Conservation (phyloP, 352 stramenopile species). For the Phytophthora syringae region DNA sequence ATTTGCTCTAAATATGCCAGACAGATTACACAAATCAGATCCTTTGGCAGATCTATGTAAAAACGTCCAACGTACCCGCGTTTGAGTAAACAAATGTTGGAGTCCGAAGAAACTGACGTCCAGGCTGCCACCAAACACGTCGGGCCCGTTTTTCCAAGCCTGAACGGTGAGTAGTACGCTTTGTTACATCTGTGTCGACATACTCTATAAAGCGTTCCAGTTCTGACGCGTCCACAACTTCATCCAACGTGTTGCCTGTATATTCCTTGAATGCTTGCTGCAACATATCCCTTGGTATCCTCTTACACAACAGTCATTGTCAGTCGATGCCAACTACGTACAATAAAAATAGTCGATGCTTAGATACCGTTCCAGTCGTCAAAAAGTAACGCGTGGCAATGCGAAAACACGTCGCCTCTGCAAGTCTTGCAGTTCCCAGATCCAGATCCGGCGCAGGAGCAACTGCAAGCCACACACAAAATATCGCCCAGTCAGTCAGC, state of each 20-base stretch:
- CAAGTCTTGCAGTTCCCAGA: constrained; percentile 20
- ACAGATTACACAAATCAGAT: background rate
- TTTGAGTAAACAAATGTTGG: constrained; percentile 34
- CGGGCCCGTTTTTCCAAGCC: background rate
- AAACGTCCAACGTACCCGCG: constrained; percentile 20
- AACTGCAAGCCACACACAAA: constrained; percentile 29
- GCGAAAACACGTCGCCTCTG: constrained; percentile 37
- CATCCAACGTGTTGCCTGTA: constrained; percentile 28
- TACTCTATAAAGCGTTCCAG: constrained; percentile 16
- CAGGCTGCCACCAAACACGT: constrained; percentile 35
- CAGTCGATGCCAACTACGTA: background rate
- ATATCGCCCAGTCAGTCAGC: background rate
- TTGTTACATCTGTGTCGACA: background rate
- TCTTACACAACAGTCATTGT: constrained; percentile 15
- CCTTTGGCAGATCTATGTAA: background rate
- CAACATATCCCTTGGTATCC: constrained; percentile 30
- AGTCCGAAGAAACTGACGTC: constrained; percentile 33
- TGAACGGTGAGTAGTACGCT: background rate
- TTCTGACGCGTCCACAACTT: constrained; percentile 12
- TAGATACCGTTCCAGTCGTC: constrained; percentile 33
- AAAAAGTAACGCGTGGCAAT: constrained; percentile 38
- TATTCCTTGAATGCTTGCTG: constrained; percentile 37
- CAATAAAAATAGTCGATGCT: background rate
- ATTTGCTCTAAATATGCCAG: constrained; percentile 34
- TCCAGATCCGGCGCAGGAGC: constrained; percentile 21